phyloP scores from a whole-genome alignment of 345 rosid species.

The Ceriops decandra region DNA sequence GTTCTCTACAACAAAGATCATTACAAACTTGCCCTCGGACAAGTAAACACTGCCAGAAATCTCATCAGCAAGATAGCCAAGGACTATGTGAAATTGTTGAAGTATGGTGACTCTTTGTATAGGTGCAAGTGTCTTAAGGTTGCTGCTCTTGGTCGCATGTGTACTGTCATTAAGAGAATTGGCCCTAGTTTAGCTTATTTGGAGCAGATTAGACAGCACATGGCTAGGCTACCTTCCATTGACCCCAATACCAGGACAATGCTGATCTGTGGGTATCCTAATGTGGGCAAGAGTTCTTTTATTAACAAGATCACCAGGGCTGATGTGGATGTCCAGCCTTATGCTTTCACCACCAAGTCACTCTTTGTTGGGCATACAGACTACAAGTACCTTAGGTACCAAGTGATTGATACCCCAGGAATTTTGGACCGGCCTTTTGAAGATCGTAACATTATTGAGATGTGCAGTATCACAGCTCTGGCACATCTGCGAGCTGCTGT shows the following conservation, averaged over 20 bases:
- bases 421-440: conserved; percentile 92
- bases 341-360: conserved; percentile 89
- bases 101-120: conserved; percentile 73
- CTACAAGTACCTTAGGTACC: conserved; percentile 82
- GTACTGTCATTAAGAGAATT: conserved; percentile 63
- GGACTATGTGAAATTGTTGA: conserved; percentile 59
- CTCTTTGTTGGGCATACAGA: conserved; percentile 94
- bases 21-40: conserved; percentile 68
- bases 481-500: conserved; percentile 91
- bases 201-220: conserved; percentile 83
- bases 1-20: conserved; percentile 59
- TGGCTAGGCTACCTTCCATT: conserved; percentile 88
- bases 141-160: conserved; percentile 82
- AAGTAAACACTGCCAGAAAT: conserved; percentile 53
- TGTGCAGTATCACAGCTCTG: conserved; percentile 93
- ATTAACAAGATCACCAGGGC: conserved; percentile 91
- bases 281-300: conserved; percentile 90
- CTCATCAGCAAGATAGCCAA: conserved; percentile 48
- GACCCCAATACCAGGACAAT: conserved; percentile 69
- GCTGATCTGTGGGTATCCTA: conserved; percentile 82
- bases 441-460: conserved; percentile 86
- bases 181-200: conserved; percentile 73
- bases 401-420: conserved; percentile 95
- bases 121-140: conserved; percentile 66
- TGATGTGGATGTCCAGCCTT: conserved; percentile 88